Evolutionary conservation across 2,329 filamentous ascomycete genomes (phyloP), one percentile per base, ranked within the genome.

Genomic region (Arachnomyces sp.): DNA sequence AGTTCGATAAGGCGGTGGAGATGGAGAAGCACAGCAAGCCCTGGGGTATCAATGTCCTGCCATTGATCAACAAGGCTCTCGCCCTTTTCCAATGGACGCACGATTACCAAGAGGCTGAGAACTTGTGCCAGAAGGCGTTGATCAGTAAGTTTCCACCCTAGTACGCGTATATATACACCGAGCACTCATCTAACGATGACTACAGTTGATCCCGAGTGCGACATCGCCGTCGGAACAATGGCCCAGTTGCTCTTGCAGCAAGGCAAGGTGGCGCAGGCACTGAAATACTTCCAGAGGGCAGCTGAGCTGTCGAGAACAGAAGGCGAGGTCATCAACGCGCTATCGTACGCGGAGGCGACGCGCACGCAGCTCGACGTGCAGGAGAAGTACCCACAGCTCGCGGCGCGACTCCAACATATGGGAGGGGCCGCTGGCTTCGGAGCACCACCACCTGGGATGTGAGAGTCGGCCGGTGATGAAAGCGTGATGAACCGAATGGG

Each of bases 31-130:
- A 86, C 65, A 82, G 80, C 49, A 93, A 93, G 71, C 89, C 89
- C 11, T 82, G 92, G 65, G 84, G 87, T 46, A 96, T 98, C 82
- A 98, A 98, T 57, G 92, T 98, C 20, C 71, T 98, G 48, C 92
- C 92, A 11, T 73, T 98, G 37, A 96, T 98, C 69, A 98, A 98
- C 79, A 98, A 98, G 73, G 89, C 92, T 4, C 76, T 98, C 18
- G 88, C 90, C 9, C 73, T 96, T 34, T 96, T 95, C 77, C 92
- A 98, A 64, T 95, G 89, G 84, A 96, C 94, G 74, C 84, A 93
- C 57, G 90, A 96, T 66, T 96, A 94, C 60, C 73, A 77, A 45
- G 90, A 94, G 65, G 90, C 92, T 2, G 89, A 98, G 72, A 86
- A 92, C 67, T 75, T 98, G 38, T 98, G 92, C 74, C 82, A 95